Conservation (phyloP, 176 grass and related monocot species). For the Tuctoria greenei region DNA sequence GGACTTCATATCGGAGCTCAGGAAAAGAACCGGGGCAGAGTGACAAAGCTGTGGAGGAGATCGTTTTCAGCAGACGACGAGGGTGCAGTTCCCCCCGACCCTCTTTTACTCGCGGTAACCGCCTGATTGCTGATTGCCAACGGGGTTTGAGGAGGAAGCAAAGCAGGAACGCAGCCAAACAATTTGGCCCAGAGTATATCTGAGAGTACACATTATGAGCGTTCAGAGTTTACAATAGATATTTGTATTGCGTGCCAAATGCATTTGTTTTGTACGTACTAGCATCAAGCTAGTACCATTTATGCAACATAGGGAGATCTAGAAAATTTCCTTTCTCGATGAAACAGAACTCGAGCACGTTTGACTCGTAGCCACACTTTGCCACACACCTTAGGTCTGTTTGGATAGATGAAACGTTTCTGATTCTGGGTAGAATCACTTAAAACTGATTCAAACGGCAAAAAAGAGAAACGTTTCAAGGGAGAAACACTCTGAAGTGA, state of each 20-base stretch:
- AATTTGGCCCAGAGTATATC: not conserved
- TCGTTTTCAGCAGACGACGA: not conserved
- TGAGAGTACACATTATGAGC: not conserved
- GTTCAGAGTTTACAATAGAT: not conserved
- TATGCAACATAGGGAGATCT: not conserved
- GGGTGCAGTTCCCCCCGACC: not conserved
- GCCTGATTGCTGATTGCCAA: not conserved
- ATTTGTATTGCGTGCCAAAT: not conserved
- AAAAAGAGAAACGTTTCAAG: no score
- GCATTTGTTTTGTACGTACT: not conserved
- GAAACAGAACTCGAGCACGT: no score
- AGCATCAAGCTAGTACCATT: not conserved
- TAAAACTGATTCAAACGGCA: no score
- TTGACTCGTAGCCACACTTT: no score
- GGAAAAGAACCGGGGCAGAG: conserved; percentile 56
- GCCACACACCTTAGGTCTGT: no score
- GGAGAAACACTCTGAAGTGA: no score
- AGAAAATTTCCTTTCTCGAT: not conserved
- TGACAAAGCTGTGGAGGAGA: conserved; percentile 1
- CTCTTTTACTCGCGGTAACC: not conserved
- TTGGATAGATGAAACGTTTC: no score
- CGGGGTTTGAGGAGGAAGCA: not conserved
- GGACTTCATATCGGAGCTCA: conserved; percentile 74
- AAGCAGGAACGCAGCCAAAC: not conserved
- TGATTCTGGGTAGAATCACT: no score